These are phyloP conservation scores for Micractinium conductrix DNA, from an alignment of 139 green algal genomes.

Conservation along the genomic window DNA sequence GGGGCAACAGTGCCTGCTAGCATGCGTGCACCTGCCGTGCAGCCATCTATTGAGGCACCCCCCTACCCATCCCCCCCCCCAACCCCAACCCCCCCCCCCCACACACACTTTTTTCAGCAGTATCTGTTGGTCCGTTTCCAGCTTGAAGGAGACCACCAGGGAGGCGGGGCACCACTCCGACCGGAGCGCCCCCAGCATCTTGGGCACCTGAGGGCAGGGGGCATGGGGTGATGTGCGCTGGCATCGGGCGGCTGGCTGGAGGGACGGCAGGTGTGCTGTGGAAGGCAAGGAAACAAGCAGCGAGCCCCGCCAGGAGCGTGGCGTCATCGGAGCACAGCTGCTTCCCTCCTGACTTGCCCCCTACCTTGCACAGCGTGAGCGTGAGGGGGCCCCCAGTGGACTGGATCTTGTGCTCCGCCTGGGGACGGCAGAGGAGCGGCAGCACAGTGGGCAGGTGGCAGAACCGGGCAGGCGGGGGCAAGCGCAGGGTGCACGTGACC, in stretches of 20 bases:
- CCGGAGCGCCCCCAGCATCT: constrained; percentile 88
- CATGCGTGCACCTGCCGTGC: no score
- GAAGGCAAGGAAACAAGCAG: no score
- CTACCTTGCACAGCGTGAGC: constrained; percentile 62
- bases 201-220: constrained; percentile 79
- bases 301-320: no score
- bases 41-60: no score
- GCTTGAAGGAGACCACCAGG: constrained; percentile 97
- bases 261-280: background rate
- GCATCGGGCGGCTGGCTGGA: background rate
- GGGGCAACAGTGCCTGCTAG: no score
- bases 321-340: no score
- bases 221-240: background rate
- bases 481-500: no score
- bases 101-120: constrained; percentile 71
- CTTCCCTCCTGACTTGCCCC: background rate
- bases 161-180: constrained; percentile 84
- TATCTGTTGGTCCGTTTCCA: constrained; percentile 93
- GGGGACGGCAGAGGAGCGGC: background rate
- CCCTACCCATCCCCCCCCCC: no score
- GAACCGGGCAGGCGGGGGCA: background rate
- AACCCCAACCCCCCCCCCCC: no score
- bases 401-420: constrained; percentile 99
- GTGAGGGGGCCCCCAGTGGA: constrained; percentile 70
- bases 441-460: background rate